Percentiles rank a stretch among this genome's conserved stretches.
phyloP scores from a whole-genome alignment of 305 asterid species.

The Lippia alba region DNA sequence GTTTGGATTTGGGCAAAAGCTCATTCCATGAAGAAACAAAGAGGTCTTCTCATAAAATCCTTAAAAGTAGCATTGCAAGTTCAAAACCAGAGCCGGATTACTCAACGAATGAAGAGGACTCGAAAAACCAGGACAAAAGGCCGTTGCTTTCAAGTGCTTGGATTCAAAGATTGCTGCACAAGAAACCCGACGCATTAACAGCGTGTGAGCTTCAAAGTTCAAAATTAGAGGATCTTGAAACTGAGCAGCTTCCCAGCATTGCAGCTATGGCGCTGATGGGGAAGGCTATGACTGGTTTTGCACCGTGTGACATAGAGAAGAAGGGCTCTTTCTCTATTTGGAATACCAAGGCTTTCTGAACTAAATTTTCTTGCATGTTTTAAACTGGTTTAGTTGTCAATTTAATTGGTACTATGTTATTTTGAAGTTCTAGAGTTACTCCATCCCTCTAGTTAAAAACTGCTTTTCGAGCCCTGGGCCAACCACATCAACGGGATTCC shows the following conservation, averaged over 20 bases:
- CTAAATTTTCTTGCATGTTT: background rate
- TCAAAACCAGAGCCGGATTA: constrained; percentile 35
- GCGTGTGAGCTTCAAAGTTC: constrained; percentile 56
- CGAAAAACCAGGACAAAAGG: constrained; percentile 17
- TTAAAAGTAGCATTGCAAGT: constrained; percentile 30
- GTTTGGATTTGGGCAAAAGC: constrained; percentile 40
- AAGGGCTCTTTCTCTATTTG: constrained; percentile 62
- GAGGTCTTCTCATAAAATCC: constrained; percentile 24
- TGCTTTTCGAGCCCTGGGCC: too few species aligned
- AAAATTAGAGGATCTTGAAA: constrained; percentile 48
- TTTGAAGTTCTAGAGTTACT: background rate
- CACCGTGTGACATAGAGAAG: constrained; percentile 54
- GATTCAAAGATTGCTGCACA: constrained; percentile 71
- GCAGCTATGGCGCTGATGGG: constrained; percentile 88
- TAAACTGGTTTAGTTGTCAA: constrained; percentile 8
- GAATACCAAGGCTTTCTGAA: constrained; percentile 54
- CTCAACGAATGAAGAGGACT: constrained; percentile 29
- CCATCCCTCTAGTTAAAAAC: too few species aligned
- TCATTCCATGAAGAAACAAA: constrained; percentile 42
- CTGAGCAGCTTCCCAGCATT: constrained; percentile 76
- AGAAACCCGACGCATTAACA: constrained; percentile 40
- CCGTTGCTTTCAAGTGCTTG: constrained; percentile 57
- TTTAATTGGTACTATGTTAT: background rate
- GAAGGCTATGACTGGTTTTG: constrained; percentile 56
- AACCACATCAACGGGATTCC: too few species aligned